Evolutionary conservation across 768 basidiomycete genomes (phyloP).

Genomic region (Daedaleopsis sinensis): DNA sequence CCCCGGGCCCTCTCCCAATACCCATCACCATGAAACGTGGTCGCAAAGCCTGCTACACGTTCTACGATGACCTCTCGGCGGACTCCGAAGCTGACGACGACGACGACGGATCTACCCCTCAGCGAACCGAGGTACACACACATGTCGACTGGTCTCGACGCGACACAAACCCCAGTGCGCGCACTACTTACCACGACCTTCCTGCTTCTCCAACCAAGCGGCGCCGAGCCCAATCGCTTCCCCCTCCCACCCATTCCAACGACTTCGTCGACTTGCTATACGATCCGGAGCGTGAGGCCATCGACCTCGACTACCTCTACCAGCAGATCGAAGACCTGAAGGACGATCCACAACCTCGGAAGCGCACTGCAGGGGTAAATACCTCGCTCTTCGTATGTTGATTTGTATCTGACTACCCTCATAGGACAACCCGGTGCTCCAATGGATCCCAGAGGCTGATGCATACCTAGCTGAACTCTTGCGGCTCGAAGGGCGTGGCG

Average conservation of each 20-base stretch:
- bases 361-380: background rate
- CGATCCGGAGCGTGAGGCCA: background rate
- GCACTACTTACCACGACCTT: background rate
- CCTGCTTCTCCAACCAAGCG: background rate
- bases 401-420: background rate
- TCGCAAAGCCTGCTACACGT: background rate
- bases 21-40: too few relatives aligned
- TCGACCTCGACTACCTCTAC: background rate
- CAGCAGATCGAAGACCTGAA: background rate
- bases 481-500: slow-evolving; percentile 9
- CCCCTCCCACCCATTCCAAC: background rate
- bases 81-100: background rate
- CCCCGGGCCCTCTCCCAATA: too few relatives aligned
- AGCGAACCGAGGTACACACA: background rate
- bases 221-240: background rate
- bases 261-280: background rate
- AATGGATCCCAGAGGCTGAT: slow-evolving; percentile 1
- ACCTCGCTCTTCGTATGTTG: background rate
- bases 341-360: background rate
- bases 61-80: background rate
- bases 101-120: background rate
- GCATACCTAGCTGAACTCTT: slow-evolving; percentile 4
- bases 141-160: background rate
- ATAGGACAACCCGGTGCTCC: slow-evolving; percentile 2
- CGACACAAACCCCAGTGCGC: background rate